These are phyloP conservation scores for Leptodermis oblonga DNA, from an alignment of 257 asterid species.

Conservation along the genomic window DNA sequence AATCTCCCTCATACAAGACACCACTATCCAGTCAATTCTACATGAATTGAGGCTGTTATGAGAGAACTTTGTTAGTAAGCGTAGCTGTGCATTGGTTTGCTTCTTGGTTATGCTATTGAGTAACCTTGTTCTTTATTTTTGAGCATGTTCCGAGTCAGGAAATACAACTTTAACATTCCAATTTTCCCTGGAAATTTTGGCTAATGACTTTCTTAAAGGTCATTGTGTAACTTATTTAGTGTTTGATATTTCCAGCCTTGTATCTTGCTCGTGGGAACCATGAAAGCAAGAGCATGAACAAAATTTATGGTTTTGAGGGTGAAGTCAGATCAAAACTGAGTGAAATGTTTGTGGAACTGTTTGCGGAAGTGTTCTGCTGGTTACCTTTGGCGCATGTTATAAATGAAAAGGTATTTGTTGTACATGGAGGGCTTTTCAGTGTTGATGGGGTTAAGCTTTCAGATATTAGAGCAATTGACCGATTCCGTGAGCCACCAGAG, in stretches of 20 bases:
- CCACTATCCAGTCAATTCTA: not conserved
- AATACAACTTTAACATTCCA: not conserved
- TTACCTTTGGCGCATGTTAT: constrained; percentile 93
- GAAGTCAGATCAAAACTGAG: constrained; percentile 92
- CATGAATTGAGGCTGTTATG: not conserved
- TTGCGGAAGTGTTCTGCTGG: constrained; percentile 97
- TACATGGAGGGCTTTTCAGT: constrained; percentile 98
- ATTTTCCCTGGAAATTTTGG: not conserved
- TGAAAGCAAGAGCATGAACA: constrained; percentile 99
- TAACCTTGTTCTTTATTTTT: not conserved
- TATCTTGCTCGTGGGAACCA: constrained; percentile 95
- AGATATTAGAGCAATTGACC: constrained; percentile 81
- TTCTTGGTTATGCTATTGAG: not conserved
- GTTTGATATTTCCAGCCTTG: constrained; percentile 57
- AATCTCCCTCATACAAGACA: not conserved
- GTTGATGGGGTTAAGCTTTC: constrained; percentile 95
- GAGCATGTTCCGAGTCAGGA: not conserved
- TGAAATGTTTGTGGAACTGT: constrained; percentile 85
- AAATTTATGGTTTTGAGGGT: constrained; percentile 98
- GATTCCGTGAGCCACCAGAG: constrained; percentile 98
- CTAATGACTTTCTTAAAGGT: not conserved
- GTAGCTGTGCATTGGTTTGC: not conserved
- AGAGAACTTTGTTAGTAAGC: not conserved
- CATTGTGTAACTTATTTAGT: constrained; percentile 14
- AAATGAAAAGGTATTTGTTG: constrained; percentile 76